A percentile compares a stretch with the other conserved stretches of the same genome.
Conservation (phyloP, 176 grass and related monocot species). For the Avena sativa region DNA sequence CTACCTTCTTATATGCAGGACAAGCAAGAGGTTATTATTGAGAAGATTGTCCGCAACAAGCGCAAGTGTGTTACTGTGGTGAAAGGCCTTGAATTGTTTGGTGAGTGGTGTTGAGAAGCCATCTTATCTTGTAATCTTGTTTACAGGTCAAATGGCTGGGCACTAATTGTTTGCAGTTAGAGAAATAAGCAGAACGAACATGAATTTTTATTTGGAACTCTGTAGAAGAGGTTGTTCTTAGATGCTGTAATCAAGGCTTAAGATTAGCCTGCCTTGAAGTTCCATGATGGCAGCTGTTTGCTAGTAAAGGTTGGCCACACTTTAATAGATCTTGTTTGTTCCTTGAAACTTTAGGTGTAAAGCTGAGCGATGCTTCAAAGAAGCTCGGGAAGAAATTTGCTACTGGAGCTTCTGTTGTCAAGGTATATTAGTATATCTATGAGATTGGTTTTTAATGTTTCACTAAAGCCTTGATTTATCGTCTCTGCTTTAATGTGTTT, state of each 20-base stretch:
- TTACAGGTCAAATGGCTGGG: neutral
- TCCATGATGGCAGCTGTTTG: neutral
- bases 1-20: conserved; percentile 53
- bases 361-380: conserved; percentile 95
- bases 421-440: conserved; percentile 53
- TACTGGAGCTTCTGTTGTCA: conserved; percentile 98
- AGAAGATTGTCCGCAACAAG: conserved; percentile 99
- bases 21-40: conserved; percentile 91
- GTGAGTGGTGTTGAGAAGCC: conserved; percentile 48
- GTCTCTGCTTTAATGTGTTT: neutral
- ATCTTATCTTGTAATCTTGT: neutral
- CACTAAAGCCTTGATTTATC: neutral
- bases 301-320: neutral
- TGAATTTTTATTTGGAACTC: neutral
- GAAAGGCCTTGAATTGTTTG: conserved; percentile 95
- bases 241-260: no score
- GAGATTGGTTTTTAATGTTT: conserved; percentile 3
- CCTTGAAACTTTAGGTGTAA: conserved; percentile 65
- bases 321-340: conserved; percentile 23
- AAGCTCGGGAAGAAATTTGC: conserved; percentile 99
- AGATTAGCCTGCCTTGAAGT: neutral
- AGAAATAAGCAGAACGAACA: neutral
- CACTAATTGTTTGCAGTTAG: neutral
- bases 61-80: conserved; percentile 99
- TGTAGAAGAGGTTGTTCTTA: neutral